These are phyloP conservation scores for Penicilliopsis zonata DNA, from an alignment of 495 filamentous ascomycete genomes.

Conservation along the genomic window DNA sequence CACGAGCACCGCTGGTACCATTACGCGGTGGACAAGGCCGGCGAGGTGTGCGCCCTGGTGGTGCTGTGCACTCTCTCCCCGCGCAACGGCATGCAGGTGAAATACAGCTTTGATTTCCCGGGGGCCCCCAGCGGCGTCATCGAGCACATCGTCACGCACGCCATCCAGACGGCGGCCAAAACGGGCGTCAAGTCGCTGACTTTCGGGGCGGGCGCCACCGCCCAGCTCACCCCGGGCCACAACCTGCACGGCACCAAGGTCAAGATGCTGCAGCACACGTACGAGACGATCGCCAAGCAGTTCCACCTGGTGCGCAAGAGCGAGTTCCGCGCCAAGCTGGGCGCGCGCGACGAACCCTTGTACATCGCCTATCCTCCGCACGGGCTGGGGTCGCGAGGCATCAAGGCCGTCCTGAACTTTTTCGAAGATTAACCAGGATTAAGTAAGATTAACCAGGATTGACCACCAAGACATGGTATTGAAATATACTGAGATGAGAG, in stretches of 20 bases:
- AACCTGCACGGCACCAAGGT: conserved; percentile 64
- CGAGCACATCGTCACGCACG: conserved; percentile 63
- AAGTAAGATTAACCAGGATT: too few species aligned
- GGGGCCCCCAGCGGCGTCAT: conserved; percentile 66
- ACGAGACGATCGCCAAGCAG: conserved; percentile 64
- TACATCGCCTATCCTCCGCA: conserved; percentile 76
- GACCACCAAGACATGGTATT: too few species aligned
- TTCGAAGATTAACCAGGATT: conserved; percentile 72
- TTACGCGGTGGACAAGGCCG: conserved; percentile 55
- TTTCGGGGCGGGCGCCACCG: conserved; percentile 66
- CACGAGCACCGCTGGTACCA: conserved; percentile 68
- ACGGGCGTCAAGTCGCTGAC: conserved; percentile 55
- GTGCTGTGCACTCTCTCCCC: conserved; percentile 65
- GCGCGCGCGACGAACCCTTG: conserved; percentile 60
- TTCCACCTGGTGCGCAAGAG: conserved; percentile 71
- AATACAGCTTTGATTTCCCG: conserved; percentile 80
- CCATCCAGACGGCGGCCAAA: conserved; percentile 56
- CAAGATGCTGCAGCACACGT: conserved; percentile 62
- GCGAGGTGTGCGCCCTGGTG: conserved; percentile 58
- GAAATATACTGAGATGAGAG: too few species aligned
- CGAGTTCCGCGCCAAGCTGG: conserved; percentile 80
- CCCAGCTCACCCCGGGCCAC: conserved; percentile 54
- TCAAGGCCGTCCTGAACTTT: conserved; percentile 67
- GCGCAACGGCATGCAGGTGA: conserved; percentile 72
- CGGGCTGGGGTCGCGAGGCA: conserved; percentile 64